Percentiles rank a stretch among this genome's conserved stretches.
Conservation (phyloP, 192 early-diverging fungal species). For the Podila epicladia region DNA sequence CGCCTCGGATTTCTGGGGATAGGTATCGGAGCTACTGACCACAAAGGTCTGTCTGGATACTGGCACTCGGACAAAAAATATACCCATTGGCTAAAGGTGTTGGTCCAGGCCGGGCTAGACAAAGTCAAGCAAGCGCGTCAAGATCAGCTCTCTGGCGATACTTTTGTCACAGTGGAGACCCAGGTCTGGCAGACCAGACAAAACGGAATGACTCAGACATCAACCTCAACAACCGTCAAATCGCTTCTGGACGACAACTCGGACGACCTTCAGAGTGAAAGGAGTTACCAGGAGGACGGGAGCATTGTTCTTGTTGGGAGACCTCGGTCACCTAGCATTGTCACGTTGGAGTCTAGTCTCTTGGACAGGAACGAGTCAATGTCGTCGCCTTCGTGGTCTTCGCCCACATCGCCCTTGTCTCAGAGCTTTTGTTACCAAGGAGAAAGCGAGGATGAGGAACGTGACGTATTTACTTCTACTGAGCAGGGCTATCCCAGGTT, state of each 20-base stretch:
- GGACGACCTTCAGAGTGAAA: constrained; percentile 13
- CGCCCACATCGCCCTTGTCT: constrained; percentile 6
- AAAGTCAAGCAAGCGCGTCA: constrained; percentile 30
- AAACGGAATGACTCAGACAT: neutral
- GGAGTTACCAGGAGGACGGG: constrained; percentile 21
- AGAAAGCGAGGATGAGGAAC: constrained; percentile 8
- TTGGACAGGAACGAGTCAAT: constrained; percentile 28
- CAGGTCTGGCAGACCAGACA: neutral
- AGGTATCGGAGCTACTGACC: neutral
- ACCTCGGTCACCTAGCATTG: constrained; percentile 22
- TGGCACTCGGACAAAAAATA: constrained; percentile 34
- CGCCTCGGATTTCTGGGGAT: constrained; percentile 29
- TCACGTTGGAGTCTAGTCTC: constrained; percentile 28
- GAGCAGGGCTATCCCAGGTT: neutral
- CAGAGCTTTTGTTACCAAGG: neutral
- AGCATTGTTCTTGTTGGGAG: constrained; percentile 24
- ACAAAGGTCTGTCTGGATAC: neutral
- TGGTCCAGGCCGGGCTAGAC: constrained; percentile 29
- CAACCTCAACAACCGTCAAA: neutral
- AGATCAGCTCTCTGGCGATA: constrained; percentile 28
- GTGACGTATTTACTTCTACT: neutral
- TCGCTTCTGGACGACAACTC: neutral
- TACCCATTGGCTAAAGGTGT: constrained; percentile 19
- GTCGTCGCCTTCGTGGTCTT: constrained; percentile 25
- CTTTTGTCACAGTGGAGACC: constrained; percentile 12